Percentiles rank a stretch among this genome's conserved stretches.
Conservation (phyloP, 108 stramenopile species). For the Skeletonema menzelii region DNA sequence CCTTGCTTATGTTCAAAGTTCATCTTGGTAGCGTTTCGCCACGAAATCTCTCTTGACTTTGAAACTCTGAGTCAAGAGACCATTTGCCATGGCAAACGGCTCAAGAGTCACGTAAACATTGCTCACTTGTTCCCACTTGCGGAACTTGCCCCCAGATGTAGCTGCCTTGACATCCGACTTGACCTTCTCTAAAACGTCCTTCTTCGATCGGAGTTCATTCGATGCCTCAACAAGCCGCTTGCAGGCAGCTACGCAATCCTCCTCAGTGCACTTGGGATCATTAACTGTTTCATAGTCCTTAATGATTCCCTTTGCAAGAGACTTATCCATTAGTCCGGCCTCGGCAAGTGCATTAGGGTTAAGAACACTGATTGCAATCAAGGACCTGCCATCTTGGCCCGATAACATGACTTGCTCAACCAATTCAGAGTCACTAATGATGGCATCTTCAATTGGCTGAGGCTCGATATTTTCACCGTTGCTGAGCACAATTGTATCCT, state of each 20-base stretch:
- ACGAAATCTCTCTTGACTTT: slow-evolving; percentile 93
- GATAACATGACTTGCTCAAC: slow-evolving; percentile 94
- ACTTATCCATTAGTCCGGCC: slow-evolving; percentile 60
- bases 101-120: slow-evolving; percentile 82
- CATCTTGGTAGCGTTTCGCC: slow-evolving; percentile 64
- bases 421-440: slow-evolving; percentile 57
- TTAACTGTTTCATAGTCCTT: slow-evolving; percentile 64
- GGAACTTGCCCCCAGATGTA: slow-evolving; percentile 56
- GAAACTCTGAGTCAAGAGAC: slow-evolving; percentile 93
- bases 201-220: slow-evolving; percentile 53
- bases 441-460: slow-evolving; percentile 65
- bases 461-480: slow-evolving; percentile 91
- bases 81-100: slow-evolving; percentile 95
- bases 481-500: slow-evolving; percentile 91
- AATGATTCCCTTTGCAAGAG: slow-evolving; percentile 48
- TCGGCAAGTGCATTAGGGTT: slow-evolving; percentile 70
- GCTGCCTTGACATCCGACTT: slow-evolving; percentile 54
- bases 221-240: slow-evolving; percentile 61
- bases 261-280: slow-evolving; percentile 73
- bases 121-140: slow-evolving; percentile 82
- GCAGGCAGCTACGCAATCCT: slow-evolving; percentile 57
- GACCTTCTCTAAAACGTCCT: slow-evolving; percentile 48
- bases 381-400: slow-evolving; percentile 86
- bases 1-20: slow-evolving; percentile 44
- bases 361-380: slow-evolving; percentile 81